Evolutionary conservation across 164 flowering plant genomes (phyloP).

Genomic region (Magnolia changhungtana): DNA sequence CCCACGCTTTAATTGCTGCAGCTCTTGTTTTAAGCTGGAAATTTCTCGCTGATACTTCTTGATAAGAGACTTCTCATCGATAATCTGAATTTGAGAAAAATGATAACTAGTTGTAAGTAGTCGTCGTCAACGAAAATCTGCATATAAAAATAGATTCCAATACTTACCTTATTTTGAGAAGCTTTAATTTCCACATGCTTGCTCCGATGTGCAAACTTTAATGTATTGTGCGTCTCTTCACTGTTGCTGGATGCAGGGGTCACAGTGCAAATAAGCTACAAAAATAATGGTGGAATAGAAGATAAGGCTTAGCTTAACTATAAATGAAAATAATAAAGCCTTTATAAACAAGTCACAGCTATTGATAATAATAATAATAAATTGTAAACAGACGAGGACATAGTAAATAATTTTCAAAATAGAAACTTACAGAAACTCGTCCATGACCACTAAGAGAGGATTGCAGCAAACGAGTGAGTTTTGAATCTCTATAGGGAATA

Average conservation of each 20-base stretch:
- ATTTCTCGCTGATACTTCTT: slow-evolving; percentile 83
- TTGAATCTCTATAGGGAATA: slow-evolving; percentile 84
- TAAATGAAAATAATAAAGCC: neutral
- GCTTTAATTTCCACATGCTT: slow-evolving; percentile 78
- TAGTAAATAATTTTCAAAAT: neutral
- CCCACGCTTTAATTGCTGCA: slow-evolving; percentile 63
- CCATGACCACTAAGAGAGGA: slow-evolving; percentile 90
- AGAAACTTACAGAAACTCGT: slow-evolving; percentile 59
- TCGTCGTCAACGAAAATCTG: neutral
- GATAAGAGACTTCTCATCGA: slow-evolving; percentile 89
- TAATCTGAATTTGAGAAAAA: slow-evolving; percentile 38
- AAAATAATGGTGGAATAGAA: slow-evolving; percentile 1
- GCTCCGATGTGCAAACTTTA: slow-evolving; percentile 77
- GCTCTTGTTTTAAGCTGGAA: slow-evolving; percentile 64
- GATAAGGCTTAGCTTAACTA: neutral
- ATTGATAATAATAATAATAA: neutral
- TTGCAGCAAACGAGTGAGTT: slow-evolving; percentile 79
- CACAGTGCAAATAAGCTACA: slow-evolving; percentile 82
- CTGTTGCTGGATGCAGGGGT: slow-evolving; percentile 82
- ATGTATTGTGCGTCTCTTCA: slow-evolving; percentile 81
- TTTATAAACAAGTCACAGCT: neutral
- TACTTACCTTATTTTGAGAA: slow-evolving; percentile 69
- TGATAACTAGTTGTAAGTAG: neutral
- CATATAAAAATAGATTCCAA: slow-evolving; percentile 1
- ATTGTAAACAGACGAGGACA: slow-evolving; percentile 4